phyloP scores from a whole-genome alignment of 306 rosid genomes.

The Cucumis sativus region Cucumber_9930_V3 NC_026658.2:26438001-26438500 shows the following conservation, averaged over 20 bases:
- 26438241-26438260: background rate
- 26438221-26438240: background rate
- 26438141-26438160: background rate
- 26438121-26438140: constrained; percentile 80
- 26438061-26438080: constrained; percentile 67
- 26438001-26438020: background rate
- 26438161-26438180: background rate
- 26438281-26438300: background rate
- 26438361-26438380: background rate
- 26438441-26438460: too few species aligned
- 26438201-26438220: background rate
- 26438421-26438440: background rate
- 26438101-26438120: constrained; percentile 77
- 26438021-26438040: background rate
- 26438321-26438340: background rate
- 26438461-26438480: too few species aligned
- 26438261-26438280: background rate
- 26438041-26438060: constrained; percentile 8
- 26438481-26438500: too few species aligned
- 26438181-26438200: background rate
- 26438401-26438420: background rate
- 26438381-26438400: background rate
- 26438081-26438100: constrained; percentile 49
- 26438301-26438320: background rate
- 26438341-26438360: background rate